Evolutionary conservation across 2,329 filamentous ascomycete species (phyloP).

Genomic region (Aspergillus chevalieri): DNA sequence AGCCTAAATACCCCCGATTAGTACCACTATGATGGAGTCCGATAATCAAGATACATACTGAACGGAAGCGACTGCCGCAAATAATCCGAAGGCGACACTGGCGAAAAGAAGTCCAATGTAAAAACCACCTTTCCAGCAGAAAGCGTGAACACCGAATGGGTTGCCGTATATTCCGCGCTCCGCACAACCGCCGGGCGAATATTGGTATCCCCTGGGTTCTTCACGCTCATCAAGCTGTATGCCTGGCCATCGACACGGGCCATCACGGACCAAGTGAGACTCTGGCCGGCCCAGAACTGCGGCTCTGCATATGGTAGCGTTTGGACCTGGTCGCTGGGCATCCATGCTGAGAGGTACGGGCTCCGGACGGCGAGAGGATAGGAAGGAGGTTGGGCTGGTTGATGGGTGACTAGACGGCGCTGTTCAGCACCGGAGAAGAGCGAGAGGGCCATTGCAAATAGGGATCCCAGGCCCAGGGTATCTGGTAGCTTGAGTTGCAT

Average conservation of each 20-base stretch:
- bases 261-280: constrained; percentile 38
- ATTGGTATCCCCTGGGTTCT: constrained; percentile 14
- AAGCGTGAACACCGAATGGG: constrained; percentile 37
- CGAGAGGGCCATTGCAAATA: constrained; percentile 16
- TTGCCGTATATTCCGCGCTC: constrained; percentile 36
- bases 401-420: constrained; percentile 10
- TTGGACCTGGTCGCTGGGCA: constrained; percentile 35
- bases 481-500: not conserved
- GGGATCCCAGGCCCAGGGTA: constrained; percentile 15
- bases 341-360: constrained; percentile 41
- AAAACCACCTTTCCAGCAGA: constrained; percentile 30
- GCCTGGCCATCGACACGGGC: constrained; percentile 35
- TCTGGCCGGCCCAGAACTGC: constrained; percentile 41
- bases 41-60: constrained; percentile 14
- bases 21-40: no score
- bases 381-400: constrained; percentile 33
- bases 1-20: constrained; percentile 18
- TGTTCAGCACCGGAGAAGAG: constrained; percentile 7
- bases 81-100: constrained; percentile 38
- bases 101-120: constrained; percentile 41
- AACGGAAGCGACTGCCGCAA: constrained; percentile 41
- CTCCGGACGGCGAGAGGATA: constrained; percentile 41
- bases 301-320: constrained; percentile 33
- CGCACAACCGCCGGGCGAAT: constrained; percentile 29
- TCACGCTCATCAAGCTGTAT: constrained; percentile 39